These are phyloP conservation scores for Geosmithia putterillii DNA, from an alignment of 2,329 filamentous ascomycete species.

Conservation along the genomic window DNA sequence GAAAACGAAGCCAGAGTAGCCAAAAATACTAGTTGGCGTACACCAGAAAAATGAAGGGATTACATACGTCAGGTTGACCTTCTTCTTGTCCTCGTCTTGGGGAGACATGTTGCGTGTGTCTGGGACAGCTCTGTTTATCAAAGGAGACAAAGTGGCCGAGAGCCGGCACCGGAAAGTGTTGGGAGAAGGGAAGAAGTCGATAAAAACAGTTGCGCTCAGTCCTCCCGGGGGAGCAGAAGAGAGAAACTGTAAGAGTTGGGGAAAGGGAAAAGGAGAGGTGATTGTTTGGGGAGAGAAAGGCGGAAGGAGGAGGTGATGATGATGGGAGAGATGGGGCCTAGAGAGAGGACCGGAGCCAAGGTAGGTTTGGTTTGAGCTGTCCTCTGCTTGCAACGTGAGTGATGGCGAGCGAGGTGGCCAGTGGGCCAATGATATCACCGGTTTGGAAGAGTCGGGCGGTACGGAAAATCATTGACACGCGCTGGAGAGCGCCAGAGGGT, in stretches of 20 bases:
- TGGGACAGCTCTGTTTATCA: constrained; percentile 5
- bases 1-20: neutral
- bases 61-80: constrained; percentile 69
- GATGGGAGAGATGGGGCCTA: neutral
- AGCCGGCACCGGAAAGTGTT: constrained; percentile 5
- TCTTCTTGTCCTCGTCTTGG: constrained; percentile 62
- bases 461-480: constrained; percentile 23
- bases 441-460: constrained; percentile 11
- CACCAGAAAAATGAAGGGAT: neutral
- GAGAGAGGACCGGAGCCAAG: neutral
- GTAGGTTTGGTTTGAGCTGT: constrained; percentile 3
- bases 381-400: neutral
- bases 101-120: constrained; percentile 52
- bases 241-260: constrained; percentile 2
- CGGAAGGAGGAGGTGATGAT: constrained; percentile 1
- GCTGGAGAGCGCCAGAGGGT: too few relatives aligned
- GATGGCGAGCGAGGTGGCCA: constrained; percentile 4
- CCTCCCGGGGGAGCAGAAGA: constrained; percentile 1
- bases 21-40: neutral
- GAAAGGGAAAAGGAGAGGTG: constrained; percentile 4
- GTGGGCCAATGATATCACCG: constrained; percentile 21
- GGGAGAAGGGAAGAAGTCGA: constrained; percentile 2
- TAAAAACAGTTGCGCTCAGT: neutral
- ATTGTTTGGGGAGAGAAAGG: constrained; percentile 7
- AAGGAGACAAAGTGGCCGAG: constrained; percentile 9